Conservation (phyloP, 176 grass and related monocot species). For the Stipa capillata region DNA sequence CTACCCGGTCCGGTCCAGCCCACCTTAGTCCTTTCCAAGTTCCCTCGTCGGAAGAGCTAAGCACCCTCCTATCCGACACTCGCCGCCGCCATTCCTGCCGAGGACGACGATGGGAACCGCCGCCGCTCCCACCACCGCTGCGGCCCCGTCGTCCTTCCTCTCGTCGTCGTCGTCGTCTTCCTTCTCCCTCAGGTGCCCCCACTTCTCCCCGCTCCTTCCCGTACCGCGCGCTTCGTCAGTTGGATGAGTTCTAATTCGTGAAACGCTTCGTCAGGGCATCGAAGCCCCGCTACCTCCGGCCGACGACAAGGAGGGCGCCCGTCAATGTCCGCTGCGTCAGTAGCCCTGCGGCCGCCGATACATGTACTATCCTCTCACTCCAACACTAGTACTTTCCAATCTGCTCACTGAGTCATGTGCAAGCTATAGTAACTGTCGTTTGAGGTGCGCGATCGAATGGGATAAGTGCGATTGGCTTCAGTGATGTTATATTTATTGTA, state of each 20-base stretch:
- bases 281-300: constrained; percentile 2
- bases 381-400: not conserved
- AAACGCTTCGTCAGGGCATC: constrained; percentile 15
- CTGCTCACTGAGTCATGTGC: too few species aligned
- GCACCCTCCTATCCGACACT: too few species aligned
- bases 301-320: not conserved
- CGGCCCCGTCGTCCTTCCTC: not conserved
- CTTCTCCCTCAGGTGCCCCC: constrained; percentile 10
- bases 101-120: constrained; percentile 6
- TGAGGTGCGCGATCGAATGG: too few species aligned
- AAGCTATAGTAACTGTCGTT: too few species aligned
- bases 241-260: not conserved
- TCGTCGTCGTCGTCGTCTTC: not conserved
- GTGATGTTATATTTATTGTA: too few species aligned
- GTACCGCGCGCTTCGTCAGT: not conserved
- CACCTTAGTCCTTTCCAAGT: too few species aligned
- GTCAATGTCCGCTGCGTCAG: constrained; percentile 20
- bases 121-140: not conserved
- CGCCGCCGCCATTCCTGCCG: constrained; percentile 1
- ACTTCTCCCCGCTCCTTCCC: not conserved
- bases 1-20: too few species aligned
- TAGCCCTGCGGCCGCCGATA: constrained; percentile 18
- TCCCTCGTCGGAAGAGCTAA: too few species aligned
- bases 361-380: constrained; percentile 18
- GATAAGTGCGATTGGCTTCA: too few species aligned